Evolutionary conservation across 2,329 filamentous ascomycete species (phyloP).

Genomic region (Clarireedia monteithiana): DNA sequence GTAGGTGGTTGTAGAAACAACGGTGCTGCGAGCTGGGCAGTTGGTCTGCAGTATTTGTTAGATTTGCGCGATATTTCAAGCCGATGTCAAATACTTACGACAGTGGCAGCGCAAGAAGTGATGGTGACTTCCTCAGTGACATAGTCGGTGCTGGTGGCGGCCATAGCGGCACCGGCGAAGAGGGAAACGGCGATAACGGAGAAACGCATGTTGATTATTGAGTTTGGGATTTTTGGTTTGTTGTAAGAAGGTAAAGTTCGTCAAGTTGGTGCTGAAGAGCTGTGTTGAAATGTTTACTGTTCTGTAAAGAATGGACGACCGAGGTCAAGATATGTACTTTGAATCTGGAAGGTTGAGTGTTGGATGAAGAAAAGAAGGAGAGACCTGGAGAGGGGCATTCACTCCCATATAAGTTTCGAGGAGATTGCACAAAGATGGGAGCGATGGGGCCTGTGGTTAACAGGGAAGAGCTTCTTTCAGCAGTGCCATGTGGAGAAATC

Average conservation of each 20-base stretch:
- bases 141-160: slow-evolving; percentile 8
- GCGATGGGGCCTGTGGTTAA: background rate
- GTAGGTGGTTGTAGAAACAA: slow-evolving; percentile 2
- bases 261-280: slow-evolving; percentile 17
- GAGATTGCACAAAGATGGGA: slow-evolving; percentile 14
- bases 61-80: background rate
- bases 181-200: slow-evolving; percentile 11
- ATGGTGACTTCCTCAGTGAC: slow-evolving; percentile 11
- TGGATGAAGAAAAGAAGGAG: slow-evolving; percentile 18
- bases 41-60: background rate
- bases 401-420: slow-evolving; percentile 15
- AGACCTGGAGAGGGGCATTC: slow-evolving; percentile 5
- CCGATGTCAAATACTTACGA: background rate
- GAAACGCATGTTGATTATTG: slow-evolving; percentile 16
- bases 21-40: slow-evolving; percentile 9
- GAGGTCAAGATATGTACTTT: slow-evolving; percentile 22
- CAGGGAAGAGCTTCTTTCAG: slow-evolving; percentile 5
- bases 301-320: slow-evolving; percentile 30
- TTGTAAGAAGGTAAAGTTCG: slow-evolving; percentile 3
- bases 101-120: slow-evolving; percentile 8
- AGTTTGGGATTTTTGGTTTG: background rate
- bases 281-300: slow-evolving; percentile 10
- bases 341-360: slow-evolving; percentile 14
- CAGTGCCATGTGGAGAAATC: slow-evolving; percentile 6
- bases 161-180: slow-evolving; percentile 11